phyloP scores from a whole-genome alignment of 768 basidiomycete species.

The Tremella mesenterica region DNA sequence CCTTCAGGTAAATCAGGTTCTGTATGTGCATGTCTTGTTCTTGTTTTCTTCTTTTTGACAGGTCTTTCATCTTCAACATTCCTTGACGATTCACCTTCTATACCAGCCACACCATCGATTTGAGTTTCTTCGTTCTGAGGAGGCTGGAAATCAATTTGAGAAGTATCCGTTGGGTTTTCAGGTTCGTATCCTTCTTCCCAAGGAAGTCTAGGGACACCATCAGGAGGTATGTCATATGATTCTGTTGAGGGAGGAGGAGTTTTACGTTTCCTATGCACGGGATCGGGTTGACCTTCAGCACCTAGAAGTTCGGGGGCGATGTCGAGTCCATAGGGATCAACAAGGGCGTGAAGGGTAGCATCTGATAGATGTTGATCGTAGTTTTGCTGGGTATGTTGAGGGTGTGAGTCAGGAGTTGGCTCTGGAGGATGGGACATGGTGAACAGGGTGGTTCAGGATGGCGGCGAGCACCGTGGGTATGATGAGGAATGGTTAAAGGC shows the following conservation, averaged over 20 bases:
- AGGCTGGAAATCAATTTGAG: no score
- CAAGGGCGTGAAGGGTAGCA: background rate
- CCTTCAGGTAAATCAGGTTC: background rate
- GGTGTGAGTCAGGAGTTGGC: background rate
- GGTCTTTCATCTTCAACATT: background rate
- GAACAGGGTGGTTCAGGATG: background rate
- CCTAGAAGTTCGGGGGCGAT: background rate
- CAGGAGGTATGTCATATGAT: no score
- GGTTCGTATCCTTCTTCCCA: no score
- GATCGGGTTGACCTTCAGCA: background rate
- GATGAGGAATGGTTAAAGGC: background rate
- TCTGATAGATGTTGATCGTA: background rate
- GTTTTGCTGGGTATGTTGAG: background rate
- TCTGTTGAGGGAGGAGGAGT: no score
- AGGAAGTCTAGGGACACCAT: no score
- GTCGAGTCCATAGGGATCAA: background rate
- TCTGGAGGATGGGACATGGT: no score
- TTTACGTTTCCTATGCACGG: no score
- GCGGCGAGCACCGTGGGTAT: background rate
- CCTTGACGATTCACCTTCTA: no score
- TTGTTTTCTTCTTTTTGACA: background rate
- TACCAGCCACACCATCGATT: no score
- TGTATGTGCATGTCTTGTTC: background rate
- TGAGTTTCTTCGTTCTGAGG: no score
- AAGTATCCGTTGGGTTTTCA: no score